Evolutionary conservation across 345 rosid genomes (phyloP).

Genomic region (Arabidopsis thaliana): DNA sequence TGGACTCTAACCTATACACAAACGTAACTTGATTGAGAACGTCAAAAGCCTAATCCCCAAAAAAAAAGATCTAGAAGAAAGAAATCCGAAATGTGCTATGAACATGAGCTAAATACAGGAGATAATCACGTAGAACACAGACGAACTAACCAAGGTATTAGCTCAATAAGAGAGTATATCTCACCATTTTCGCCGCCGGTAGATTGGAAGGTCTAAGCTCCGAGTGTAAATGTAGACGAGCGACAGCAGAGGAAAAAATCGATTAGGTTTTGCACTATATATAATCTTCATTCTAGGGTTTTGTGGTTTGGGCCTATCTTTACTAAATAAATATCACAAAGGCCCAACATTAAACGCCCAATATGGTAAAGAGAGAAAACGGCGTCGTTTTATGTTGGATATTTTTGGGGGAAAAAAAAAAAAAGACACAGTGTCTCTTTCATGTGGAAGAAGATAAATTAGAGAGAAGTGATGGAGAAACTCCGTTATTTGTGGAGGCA

Average conservation of each 20-base stretch:
- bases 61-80: neutral
- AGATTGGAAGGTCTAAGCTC: constrained; percentile 23
- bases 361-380: neutral
- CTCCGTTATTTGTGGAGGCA: constrained; percentile 21
- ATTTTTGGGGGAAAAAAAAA: neutral
- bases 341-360: constrained; percentile 10
- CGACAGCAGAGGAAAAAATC: constrained; percentile 17
- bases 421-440: no score
- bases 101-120: neutral
- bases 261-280: neutral
- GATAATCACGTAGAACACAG: neutral
- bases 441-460: neutral
- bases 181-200: constrained; percentile 45
- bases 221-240: neutral
- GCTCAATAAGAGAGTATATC: neutral
- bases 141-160: neutral
- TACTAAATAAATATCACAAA: neutral
- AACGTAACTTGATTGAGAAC: neutral
- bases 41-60: neutral
- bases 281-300: constrained; percentile 14
- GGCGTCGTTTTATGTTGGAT: neutral
- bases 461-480: neutral
- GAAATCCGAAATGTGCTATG: constrained; percentile 16
- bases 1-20: neutral
- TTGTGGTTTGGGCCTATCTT: constrained; percentile 1